phyloP scores from a whole-genome alignment of 495 filamentous ascomycete genomes.

The Neurospora sp. region DNA sequence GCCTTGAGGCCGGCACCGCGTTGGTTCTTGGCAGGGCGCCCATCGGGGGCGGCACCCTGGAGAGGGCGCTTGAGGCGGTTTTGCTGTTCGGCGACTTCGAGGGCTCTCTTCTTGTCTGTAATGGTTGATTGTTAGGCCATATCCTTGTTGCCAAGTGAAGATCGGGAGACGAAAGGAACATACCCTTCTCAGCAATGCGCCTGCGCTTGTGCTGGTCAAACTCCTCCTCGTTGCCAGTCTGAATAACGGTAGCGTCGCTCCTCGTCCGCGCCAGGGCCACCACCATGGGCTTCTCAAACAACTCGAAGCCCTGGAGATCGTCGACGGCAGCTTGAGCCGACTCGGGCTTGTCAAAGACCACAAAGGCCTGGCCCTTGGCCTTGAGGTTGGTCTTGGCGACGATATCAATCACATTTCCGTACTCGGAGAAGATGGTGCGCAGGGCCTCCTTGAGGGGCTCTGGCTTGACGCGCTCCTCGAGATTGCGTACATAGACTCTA shows the following conservation, averaged over 20 bases:
- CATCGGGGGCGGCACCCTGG: conserved; percentile 39
- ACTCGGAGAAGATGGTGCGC: conserved; percentile 74
- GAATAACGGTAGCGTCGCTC: conserved; percentile 79
- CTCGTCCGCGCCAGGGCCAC: conserved; percentile 74
- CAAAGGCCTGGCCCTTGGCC: conserved; percentile 91
- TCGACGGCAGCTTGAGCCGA: conserved; percentile 72
- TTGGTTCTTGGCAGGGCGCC: conserved; percentile 60
- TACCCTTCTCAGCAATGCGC: conserved; percentile 85
- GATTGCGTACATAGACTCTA: conserved; percentile 71
- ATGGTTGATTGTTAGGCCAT: background rate
- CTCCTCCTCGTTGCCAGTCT: conserved; percentile 62
- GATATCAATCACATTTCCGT: conserved; percentile 82
- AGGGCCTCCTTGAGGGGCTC: conserved; percentile 67
- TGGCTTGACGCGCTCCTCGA: conserved; percentile 86
- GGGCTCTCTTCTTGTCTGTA: conserved; percentile 83
- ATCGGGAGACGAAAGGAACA: conserved; percentile 7
- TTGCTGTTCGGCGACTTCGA: conserved; percentile 69
- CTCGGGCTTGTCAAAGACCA: conserved; percentile 78
- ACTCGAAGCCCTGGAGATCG: conserved; percentile 84
- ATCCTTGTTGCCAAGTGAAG: background rate
- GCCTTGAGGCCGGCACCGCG: conserved; percentile 77
- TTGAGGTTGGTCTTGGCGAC: conserved; percentile 87
- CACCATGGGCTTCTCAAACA: conserved; percentile 89
- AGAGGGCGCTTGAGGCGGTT: conserved; percentile 73
- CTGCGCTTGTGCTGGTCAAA: conserved; percentile 82